These are phyloP conservation scores for Yamadazyma olivae DNA, from an alignment of 805 yeast species.

Conservation along the genomic window DNA sequence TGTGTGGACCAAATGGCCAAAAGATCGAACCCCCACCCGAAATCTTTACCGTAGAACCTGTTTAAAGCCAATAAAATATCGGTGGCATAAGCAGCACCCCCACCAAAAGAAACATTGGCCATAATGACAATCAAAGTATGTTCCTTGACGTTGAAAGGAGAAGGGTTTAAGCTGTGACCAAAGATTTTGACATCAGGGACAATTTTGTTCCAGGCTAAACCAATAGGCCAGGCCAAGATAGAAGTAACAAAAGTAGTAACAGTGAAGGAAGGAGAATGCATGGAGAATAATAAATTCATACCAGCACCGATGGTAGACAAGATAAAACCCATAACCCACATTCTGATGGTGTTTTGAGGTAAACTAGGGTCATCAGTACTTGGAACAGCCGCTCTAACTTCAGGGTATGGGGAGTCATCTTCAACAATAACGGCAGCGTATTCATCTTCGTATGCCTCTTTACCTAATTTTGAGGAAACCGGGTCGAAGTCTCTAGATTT, in stretches of 20 bases:
- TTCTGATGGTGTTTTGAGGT: conserved; percentile 52
- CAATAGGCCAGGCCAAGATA: conserved; percentile 59
- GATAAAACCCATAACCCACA: conserved; percentile 49
- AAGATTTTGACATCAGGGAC: conserved; percentile 25
- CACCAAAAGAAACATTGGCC: conserved; percentile 15
- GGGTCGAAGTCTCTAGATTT: conserved; percentile 34
- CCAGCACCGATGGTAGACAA: conserved; percentile 57
- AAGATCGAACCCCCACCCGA: conserved; percentile 24
- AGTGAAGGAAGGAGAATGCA: conserved; percentile 53
- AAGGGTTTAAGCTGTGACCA: conserved; percentile 15
- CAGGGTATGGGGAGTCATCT: conserved; percentile 54
- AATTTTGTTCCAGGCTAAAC: conserved; percentile 43
- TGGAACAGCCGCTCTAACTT: conserved; percentile 62
- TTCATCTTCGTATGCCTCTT: conserved; percentile 26
- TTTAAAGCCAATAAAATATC: conserved; percentile 53
- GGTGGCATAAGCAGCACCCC: conserved; percentile 44
- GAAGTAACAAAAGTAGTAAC: conserved; percentile 54
- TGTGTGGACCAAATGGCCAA: conserved; percentile 46
- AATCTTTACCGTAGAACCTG: conserved; percentile 41
- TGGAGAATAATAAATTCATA: conserved; percentile 56
- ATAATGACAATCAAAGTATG: conserved; percentile 21
- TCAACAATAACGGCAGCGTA: conserved; percentile 41
- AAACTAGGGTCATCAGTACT: conserved; percentile 48
- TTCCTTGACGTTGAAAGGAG: conserved; percentile 23
- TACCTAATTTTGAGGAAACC: conserved; percentile 22